Evolutionary conservation across 2,329 filamentous ascomycete genomes (phyloP).

Genomic region (Coleophoma crateriformis): DNA sequence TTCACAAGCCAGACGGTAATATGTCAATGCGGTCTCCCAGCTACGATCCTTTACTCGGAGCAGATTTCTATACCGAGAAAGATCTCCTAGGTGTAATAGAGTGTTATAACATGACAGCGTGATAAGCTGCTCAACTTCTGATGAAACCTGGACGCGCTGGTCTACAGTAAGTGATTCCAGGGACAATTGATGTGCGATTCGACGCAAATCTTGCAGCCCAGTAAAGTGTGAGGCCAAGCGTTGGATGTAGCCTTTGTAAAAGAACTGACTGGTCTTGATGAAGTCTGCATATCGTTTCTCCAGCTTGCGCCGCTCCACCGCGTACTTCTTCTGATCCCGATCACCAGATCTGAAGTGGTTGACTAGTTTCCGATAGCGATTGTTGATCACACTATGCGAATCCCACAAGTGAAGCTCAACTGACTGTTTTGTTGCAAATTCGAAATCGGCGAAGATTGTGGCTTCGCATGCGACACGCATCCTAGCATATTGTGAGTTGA

Average conservation of each 20-base stretch:
- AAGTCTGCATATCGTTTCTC: slow-evolving; percentile 79
- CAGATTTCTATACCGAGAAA: slow-evolving; percentile 80
- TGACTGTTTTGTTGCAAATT: slow-evolving; percentile 55
- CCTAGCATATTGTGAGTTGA: slow-evolving; percentile 15
- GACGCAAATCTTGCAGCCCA: slow-evolving; percentile 20
- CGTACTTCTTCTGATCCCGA: slow-evolving; percentile 32
- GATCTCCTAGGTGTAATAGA: slow-evolving; percentile 81
- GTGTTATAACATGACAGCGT: slow-evolving; percentile 74
- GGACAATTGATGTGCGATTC: slow-evolving; percentile 23
- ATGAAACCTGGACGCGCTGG: slow-evolving; percentile 13
- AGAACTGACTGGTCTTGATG: slow-evolving; percentile 80
- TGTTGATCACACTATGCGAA: slow-evolving; percentile 71
- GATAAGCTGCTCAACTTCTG: slow-evolving; percentile 37
- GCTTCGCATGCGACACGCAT: slow-evolving; percentile 57
- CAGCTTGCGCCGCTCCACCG: slow-evolving; percentile 67
- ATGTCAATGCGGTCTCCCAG: slow-evolving; percentile 75
- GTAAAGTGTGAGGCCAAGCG: slow-evolving; percentile 59
- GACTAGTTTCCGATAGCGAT: slow-evolving; percentile 68
- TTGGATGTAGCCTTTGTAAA: slow-evolving; percentile 83
- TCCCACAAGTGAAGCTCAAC: slow-evolving; percentile 74
- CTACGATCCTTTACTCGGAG: slow-evolving; percentile 64
- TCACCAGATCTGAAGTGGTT: slow-evolving; percentile 43
- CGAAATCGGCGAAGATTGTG: slow-evolving; percentile 67
- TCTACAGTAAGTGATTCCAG: slow-evolving; percentile 20
- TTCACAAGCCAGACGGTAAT: slow-evolving; percentile 76